A percentile compares a stretch with the other conserved stretches of the same genome.
Evolutionary conservation across 73 alveolate species (phyloP).

Genomic region (Paraurostyla sp.): DNA sequence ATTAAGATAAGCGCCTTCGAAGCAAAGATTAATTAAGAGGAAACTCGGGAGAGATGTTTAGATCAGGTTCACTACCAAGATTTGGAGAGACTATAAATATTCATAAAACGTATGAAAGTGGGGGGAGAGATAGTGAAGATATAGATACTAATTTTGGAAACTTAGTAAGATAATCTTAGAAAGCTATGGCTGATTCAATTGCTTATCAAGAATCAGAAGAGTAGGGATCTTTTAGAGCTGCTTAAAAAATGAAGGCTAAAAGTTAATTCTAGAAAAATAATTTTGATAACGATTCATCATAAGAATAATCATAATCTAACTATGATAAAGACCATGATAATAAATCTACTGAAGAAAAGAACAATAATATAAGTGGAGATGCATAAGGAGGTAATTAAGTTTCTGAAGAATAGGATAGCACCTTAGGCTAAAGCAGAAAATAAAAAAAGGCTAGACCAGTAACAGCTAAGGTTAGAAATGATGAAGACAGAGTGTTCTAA

Average conservation of each 20-base stretch:
- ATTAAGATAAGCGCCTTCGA: not conserved
- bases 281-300: too few relatives aligned
- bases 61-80: not conserved
- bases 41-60: not conserved
- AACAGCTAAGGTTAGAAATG: not conserved
- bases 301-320: too few relatives aligned
- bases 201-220: not conserved
- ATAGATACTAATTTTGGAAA: slow-evolving; percentile 5
- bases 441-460: not conserved
- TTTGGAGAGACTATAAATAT: not conserved
- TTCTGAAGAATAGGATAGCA: not conserved
- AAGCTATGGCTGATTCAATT: not conserved
- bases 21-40: not conserved
- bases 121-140: slow-evolving; percentile 3
- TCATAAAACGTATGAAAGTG: slow-evolving; percentile 5
- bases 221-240: slow-evolving; percentile 1
- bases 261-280: too few relatives aligned
- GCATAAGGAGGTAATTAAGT: not conserved
- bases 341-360: not conserved
- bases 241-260: too few relatives aligned
- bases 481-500: not conserved
- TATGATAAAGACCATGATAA: too few relatives aligned
- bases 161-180: not conserved
- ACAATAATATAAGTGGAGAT: not conserved
- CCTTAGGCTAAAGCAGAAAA: too few relatives aligned